Conservation (phyloP, 345 rosid genomes). For the Lumnitzera littorea region DNA sequence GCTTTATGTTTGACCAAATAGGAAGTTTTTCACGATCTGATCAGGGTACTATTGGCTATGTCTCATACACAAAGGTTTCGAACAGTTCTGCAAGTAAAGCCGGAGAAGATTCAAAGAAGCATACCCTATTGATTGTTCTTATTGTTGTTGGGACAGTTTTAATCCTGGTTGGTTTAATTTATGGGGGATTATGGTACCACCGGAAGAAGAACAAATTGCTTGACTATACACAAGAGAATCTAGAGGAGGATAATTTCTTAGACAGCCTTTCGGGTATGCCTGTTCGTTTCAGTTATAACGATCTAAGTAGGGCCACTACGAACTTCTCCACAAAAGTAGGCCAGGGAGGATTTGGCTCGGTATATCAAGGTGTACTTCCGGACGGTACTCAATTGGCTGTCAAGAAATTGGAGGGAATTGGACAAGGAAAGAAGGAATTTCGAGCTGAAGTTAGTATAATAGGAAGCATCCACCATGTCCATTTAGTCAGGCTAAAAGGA, state of each 20-base stretch:
- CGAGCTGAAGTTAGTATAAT: slow-evolving; percentile 45
- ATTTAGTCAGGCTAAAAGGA: slow-evolving; percentile 50
- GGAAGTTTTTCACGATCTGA: slow-evolving; percentile 33
- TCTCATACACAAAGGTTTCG: slow-evolving; percentile 30
- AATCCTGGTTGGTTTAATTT: slow-evolving; percentile 27
- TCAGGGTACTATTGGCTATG: slow-evolving; percentile 21
- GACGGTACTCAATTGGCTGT: slow-evolving; percentile 37
- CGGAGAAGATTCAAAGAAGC: slow-evolving; percentile 4
- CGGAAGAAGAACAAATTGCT: slow-evolving; percentile 10
- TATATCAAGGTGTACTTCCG: slow-evolving; percentile 28
- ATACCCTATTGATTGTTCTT: slow-evolving; percentile 8
- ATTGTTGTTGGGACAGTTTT: slow-evolving; percentile 19
- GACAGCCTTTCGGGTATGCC: slow-evolving; percentile 27
- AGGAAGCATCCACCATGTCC: slow-evolving; percentile 45
- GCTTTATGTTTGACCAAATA: slow-evolving; percentile 44
- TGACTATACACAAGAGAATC: slow-evolving; percentile 15
- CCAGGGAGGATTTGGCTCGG: slow-evolving; percentile 53
- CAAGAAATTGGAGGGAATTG: slow-evolving; percentile 39
- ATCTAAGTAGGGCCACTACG: slow-evolving; percentile 33
- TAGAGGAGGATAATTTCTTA: slow-evolving; percentile 30
- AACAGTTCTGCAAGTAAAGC: slow-evolving; percentile 3
- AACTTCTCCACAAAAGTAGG: slow-evolving; percentile 36
- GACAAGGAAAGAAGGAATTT: slow-evolving; percentile 48
- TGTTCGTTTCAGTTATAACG: slow-evolving; percentile 29
- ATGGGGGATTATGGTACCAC: slow-evolving; percentile 26